Evolutionary conservation across 192 early-diverging fungal genomes (phyloP).

Genomic region (Kappamyces sp.): DNA sequence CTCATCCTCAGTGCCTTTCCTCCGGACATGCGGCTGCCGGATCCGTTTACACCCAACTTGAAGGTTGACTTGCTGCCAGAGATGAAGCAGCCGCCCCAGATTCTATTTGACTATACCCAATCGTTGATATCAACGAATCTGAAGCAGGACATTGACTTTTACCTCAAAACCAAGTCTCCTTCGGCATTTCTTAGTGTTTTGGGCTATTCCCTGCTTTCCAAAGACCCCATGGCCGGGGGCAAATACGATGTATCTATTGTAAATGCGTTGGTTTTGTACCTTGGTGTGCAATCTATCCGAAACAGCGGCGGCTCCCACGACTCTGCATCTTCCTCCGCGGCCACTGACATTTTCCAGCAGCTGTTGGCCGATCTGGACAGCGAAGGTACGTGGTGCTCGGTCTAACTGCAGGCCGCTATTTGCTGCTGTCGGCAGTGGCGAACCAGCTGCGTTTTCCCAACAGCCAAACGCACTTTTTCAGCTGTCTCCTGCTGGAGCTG

Average conservation of each 20-base stretch:
- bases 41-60: constrained; percentile 93
- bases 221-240: constrained; percentile 2
- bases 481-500: constrained; percentile 76
- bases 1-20: constrained; percentile 96
- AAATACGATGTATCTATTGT: constrained; percentile 76
- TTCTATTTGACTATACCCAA: constrained; percentile 79
- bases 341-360: constrained; percentile 78
- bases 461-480: constrained; percentile 92
- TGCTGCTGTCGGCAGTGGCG: constrained; percentile 83
- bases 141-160: constrained; percentile 68
- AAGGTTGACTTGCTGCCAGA: constrained; percentile 88
- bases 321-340: constrained; percentile 39
- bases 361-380: constrained; percentile 69
- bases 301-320: constrained; percentile 30
- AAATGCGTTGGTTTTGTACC: constrained; percentile 83
- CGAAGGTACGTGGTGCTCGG: constrained; percentile 44
- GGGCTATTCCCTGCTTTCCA: constrained; percentile 40
- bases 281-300: constrained; percentile 72
- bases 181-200: constrained; percentile 57
- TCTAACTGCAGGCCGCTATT: constrained; percentile 63
- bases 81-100: constrained; percentile 73
- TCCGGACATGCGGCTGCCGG: constrained; percentile 87
- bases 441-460: constrained; percentile 98
- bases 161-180: constrained; percentile 53
- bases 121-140: constrained; percentile 55